Percentiles rank a stretch among this genome's conserved stretches.
phyloP scores from a whole-genome alignment of 768 basidiomycete species.

The Paxillus involutus region DNA sequence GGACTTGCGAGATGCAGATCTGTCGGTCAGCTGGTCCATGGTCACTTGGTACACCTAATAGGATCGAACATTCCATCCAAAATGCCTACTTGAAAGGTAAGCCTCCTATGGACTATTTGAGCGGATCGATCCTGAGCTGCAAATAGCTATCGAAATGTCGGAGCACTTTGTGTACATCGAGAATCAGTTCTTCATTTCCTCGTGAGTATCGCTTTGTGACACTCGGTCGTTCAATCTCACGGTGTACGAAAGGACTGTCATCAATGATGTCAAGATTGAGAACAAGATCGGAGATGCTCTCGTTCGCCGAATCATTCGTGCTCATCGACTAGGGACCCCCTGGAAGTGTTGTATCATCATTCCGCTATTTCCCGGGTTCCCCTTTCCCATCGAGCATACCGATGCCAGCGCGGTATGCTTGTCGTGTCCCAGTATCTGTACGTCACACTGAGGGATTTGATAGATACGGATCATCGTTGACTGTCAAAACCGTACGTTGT shows the following conservation, averaged over 20 bases:
- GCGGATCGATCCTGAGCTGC: neutral
- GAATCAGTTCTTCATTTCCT: slow-evolving; percentile 90
- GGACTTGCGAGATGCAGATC: slow-evolving; percentile 96
- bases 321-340: slow-evolving; percentile 72
- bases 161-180: slow-evolving; percentile 99
- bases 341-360: slow-evolving; percentile 96
- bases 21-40: slow-evolving; percentile 94
- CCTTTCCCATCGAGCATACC: slow-evolving; percentile 87
- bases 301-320: slow-evolving; percentile 86
- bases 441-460: neutral
- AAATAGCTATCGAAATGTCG: slow-evolving; percentile 82
- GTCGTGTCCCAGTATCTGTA: neutral
- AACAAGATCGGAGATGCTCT: slow-evolving; percentile 95
- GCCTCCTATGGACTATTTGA: slow-evolving; percentile 1
- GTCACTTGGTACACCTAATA: slow-evolving; percentile 89
- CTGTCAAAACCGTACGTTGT: slow-evolving; percentile 89
- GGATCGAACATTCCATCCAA: slow-evolving; percentile 89
- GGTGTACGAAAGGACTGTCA: slow-evolving; percentile 55
- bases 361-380: slow-evolving; percentile 90
- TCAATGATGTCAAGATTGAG: slow-evolving; percentile 84
- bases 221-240: neutral
- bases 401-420: slow-evolving; percentile 85
- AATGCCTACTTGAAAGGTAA: slow-evolving; percentile 89
- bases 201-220: slow-evolving; percentile 47
- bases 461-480: slow-evolving; percentile 94